Evolutionary conservation across 2,329 filamentous ascomycete genomes (phyloP).

Genomic region (Pyricularia grisea): DNA sequence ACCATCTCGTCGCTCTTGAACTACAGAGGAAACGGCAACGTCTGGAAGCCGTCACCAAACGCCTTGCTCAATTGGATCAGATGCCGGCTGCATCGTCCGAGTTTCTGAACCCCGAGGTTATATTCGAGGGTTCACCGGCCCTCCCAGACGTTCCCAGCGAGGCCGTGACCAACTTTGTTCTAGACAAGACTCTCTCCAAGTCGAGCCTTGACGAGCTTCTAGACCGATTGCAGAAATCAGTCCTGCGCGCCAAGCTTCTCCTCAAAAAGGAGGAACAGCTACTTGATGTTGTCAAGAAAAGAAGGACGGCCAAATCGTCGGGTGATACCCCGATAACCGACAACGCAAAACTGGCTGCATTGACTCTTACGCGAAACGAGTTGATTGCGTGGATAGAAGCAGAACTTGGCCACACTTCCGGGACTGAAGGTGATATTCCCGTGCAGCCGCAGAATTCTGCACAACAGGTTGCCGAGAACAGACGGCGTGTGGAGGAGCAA

Average conservation of each 20-base stretch:
- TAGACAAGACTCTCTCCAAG: constrained; percentile 24
- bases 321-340: constrained; percentile 8
- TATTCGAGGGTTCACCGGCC: constrained; percentile 32
- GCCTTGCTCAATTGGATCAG: constrained; percentile 38
- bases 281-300: constrained; percentile 35
- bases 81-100: constrained; percentile 41
- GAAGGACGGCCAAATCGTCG: constrained; percentile 8
- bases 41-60: constrained; percentile 38
- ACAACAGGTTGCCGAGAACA: constrained; percentile 11
- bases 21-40: constrained; percentile 42
- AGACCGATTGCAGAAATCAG: constrained; percentile 45
- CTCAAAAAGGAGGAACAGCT: constrained; percentile 47
- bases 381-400: constrained; percentile 58
- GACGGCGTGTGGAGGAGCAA: constrained; percentile 24
- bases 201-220: constrained; percentile 37
- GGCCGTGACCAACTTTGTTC: constrained; percentile 38
- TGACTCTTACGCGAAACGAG: constrained; percentile 46
- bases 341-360: constrained; percentile 37
- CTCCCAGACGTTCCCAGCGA: constrained; percentile 43
- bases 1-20: constrained; percentile 40
- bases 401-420: constrained; percentile 46
- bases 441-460: constrained; percentile 9
- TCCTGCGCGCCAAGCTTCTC: constrained; percentile 47
- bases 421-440: constrained; percentile 17
- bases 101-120: constrained; percentile 37